Conservation (phyloP, 2,329 filamentous ascomycete species). For the Metarhizium rileyi region DNA sequence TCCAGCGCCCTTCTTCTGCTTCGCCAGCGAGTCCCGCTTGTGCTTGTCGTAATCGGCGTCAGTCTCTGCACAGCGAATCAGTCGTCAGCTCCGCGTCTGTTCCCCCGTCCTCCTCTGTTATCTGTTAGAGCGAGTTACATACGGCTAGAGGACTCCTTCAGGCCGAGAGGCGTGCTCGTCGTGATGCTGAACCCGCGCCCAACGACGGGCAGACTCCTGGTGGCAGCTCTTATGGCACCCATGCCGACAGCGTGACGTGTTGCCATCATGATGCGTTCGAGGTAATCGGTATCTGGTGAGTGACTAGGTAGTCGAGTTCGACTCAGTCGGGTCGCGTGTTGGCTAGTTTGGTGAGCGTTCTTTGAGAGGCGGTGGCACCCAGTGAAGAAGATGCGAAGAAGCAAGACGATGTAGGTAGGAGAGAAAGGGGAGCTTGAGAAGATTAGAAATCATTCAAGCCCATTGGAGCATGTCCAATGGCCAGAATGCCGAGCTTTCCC, state of each 20-base stretch:
- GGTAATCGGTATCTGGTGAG: too few species aligned
- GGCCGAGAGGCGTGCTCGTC: constrained; percentile 17
- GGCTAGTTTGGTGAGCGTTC: neutral
- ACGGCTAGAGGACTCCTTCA: constrained; percentile 30
- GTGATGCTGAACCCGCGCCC: constrained; percentile 17
- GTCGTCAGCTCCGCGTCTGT: neutral
- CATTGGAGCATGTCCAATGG: neutral
- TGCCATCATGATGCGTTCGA: constrained; percentile 5
- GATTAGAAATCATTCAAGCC: neutral
- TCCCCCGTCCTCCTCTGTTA: too few species aligned
- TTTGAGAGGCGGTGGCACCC: too few species aligned
- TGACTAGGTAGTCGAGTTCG: too few species aligned
- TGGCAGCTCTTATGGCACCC: constrained; percentile 15
- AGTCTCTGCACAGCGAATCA: constrained; percentile 16
- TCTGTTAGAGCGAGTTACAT: constrained; percentile 13
- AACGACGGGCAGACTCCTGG: constrained; percentile 12
- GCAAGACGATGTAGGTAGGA: neutral
- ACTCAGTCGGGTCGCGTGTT: too few species aligned
- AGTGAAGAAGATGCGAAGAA: too few species aligned
- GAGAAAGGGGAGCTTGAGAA: neutral
- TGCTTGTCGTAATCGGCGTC: constrained; percentile 42
- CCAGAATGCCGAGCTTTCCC: neutral
- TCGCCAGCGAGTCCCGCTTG: constrained; percentile 51
- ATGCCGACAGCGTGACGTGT: neutral
- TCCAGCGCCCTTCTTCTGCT: constrained; percentile 59